These are phyloP conservation scores for Linnemannia hyalina DNA, from an alignment of 192 early-diverging fungal genomes.

Conservation along the genomic window DNA sequence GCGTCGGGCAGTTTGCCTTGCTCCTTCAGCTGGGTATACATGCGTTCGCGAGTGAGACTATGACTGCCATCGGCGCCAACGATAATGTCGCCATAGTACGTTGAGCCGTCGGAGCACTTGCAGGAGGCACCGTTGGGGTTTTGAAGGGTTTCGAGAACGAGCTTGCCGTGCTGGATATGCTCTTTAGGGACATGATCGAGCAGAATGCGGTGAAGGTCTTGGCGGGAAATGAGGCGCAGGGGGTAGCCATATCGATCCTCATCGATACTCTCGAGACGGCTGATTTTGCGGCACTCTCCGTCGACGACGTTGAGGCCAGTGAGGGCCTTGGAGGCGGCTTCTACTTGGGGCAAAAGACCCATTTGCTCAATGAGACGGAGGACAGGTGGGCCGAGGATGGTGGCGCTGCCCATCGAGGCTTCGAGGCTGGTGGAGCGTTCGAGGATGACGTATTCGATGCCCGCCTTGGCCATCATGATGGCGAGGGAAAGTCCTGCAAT, in stretches of 20 bases:
- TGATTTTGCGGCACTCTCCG: slow-evolving; percentile 12
- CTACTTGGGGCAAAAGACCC: slow-evolving; percentile 30
- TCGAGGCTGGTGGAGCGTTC: slow-evolving; percentile 35
- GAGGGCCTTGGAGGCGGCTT: slow-evolving; percentile 26
- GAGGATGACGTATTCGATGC: slow-evolving; percentile 52
- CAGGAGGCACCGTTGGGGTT: slow-evolving; percentile 40
- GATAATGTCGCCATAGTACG: slow-evolving; percentile 50
- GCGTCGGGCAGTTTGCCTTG: slow-evolving; percentile 9
- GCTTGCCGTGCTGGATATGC: slow-evolving; percentile 31
- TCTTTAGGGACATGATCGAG: slow-evolving; percentile 10
- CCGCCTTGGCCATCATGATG: slow-evolving; percentile 47
- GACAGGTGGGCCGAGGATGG: slow-evolving; percentile 35
- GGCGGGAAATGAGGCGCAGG: slow-evolving; percentile 9
- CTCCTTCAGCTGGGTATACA: slow-evolving; percentile 24
- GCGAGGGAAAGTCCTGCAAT: slow-evolving; percentile 48
- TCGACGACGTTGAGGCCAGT: slow-evolving; percentile 26
- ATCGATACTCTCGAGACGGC: slow-evolving; percentile 26
- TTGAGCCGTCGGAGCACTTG: slow-evolving; percentile 37
- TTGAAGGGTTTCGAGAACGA: slow-evolving; percentile 29
- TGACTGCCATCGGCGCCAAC: slow-evolving; percentile 37
- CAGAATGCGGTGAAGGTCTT: slow-evolving; percentile 15
- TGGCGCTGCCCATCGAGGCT: slow-evolving; percentile 14
- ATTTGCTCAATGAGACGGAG: slow-evolving; percentile 50
- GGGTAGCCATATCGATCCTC: slow-evolving; percentile 31
- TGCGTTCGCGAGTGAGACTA: slow-evolving; percentile 29